These are phyloP conservation scores for Gloeopeniophorella convolvens DNA, from an alignment of 768 basidiomycete genomes.

Conservation along the genomic window DNA sequence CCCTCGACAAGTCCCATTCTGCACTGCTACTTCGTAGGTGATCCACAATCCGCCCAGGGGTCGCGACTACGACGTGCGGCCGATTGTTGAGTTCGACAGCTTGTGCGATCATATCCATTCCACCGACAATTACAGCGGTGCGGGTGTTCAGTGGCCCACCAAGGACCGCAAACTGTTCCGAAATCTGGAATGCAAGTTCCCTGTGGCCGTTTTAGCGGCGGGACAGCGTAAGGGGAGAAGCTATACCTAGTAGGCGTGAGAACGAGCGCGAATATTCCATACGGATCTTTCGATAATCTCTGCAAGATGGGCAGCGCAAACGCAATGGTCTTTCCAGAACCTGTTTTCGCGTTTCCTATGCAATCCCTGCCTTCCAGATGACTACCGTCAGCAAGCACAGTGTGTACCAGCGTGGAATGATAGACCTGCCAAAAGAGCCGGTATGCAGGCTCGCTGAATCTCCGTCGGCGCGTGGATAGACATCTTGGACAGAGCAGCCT, in stretches of 20 bases:
- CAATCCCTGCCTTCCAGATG: constrained; percentile 74
- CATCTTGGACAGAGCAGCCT: constrained; percentile 66
- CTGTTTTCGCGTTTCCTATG: constrained; percentile 96
- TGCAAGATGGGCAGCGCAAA: constrained; percentile 96
- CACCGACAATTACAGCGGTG: constrained; percentile 89
- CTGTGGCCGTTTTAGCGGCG: constrained; percentile 35
- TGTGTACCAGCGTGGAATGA: background rate
- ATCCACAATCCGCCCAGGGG: constrained; percentile 92
- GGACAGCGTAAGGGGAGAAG: background rate
- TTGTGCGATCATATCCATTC: constrained; percentile 98
- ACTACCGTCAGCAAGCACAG: constrained; percentile 17
- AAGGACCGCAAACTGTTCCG: constrained; percentile 91
- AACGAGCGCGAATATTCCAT: constrained; percentile 89
- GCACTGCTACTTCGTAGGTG: constrained; percentile 68
- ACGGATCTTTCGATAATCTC: constrained; percentile 80
- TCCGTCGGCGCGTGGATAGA: constrained; percentile 82
- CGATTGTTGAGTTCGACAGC: constrained; percentile 77
- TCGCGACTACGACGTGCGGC: constrained; percentile 93
- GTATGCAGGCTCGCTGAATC: constrained; percentile 87
- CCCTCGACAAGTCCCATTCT: constrained; percentile 78
- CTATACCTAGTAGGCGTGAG: constrained; percentile 88
- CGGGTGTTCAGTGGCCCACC: constrained; percentile 75
- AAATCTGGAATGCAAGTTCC: constrained; percentile 94
- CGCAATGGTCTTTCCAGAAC: constrained; percentile 96
- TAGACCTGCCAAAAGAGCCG: constrained; percentile 73